Evolutionary conservation across 345 rosid species (phyloP).

Genomic region (Anastatica hierochuntica): DNA sequence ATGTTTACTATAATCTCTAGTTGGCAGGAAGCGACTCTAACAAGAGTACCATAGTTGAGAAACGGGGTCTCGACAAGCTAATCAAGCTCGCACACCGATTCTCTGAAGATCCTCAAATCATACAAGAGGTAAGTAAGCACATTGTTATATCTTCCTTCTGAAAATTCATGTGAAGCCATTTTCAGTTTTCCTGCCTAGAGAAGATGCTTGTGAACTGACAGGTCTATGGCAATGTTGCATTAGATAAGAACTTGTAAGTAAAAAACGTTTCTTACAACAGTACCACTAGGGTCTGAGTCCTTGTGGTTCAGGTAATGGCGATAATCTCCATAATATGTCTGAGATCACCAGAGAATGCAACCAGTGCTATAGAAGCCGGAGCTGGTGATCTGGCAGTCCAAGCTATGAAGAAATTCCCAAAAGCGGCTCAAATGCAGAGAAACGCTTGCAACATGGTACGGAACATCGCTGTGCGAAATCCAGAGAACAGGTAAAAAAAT

Average conservation of each 20-base stretch:
- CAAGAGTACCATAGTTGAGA: slow-evolving; percentile 69
- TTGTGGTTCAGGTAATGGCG: slow-evolving; percentile 55
- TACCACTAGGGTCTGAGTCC: not conserved
- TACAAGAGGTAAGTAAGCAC: slow-evolving; percentile 59
- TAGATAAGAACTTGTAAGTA: not conserved
- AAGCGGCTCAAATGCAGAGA: slow-evolving; percentile 57
- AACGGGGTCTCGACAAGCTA: slow-evolving; percentile 59
- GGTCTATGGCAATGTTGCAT: not conserved
- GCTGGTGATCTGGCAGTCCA: slow-evolving; percentile 83
- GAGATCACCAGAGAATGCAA: slow-evolving; percentile 81
- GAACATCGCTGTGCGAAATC: slow-evolving; percentile 73
- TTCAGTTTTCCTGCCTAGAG: slow-evolving; percentile 2
- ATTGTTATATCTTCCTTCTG: not conserved
- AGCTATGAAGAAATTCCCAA: slow-evolving; percentile 78
- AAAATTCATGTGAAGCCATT: not conserved
- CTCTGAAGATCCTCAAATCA: slow-evolving; percentile 67
- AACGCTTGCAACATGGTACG: slow-evolving; percentile 83
- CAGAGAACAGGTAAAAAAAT: slow-evolving; percentile 58
- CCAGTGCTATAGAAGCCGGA: slow-evolving; percentile 82
- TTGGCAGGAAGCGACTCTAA: slow-evolving; percentile 93
- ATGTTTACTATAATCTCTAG: slow-evolving; percentile 30
- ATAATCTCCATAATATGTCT: slow-evolving; percentile 63
- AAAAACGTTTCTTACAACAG: not conserved
- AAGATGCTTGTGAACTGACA: not conserved
- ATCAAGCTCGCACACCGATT: slow-evolving; percentile 60